Evolutionary conservation across 768 basidiomycete species (phyloP).

Genomic region (Kwoniella mangroviensis): DNA sequence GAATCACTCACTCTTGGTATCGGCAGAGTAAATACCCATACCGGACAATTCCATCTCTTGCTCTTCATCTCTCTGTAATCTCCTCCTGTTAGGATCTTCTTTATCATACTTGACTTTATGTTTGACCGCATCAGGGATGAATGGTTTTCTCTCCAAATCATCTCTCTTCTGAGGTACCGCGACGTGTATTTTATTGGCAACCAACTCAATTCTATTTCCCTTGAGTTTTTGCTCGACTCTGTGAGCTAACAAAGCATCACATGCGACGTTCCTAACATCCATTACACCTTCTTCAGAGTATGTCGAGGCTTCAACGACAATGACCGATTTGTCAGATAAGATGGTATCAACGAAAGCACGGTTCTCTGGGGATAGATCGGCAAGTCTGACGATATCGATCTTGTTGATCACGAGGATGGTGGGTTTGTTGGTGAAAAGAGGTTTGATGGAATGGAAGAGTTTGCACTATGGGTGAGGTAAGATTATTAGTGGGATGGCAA

Average conservation of each 20-base stretch:
- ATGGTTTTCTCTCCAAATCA: constrained; percentile 82
- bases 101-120: constrained; percentile 81
- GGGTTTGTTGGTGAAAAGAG: constrained; percentile 91
- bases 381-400: constrained; percentile 86
- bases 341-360: constrained; percentile 85
- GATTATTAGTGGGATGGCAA: too few species aligned
- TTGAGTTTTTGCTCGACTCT: constrained; percentile 93
- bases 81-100: constrained; percentile 75
- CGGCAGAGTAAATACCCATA: constrained; percentile 85
- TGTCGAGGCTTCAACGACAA: constrained; percentile 85
- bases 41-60: constrained; percentile 74
- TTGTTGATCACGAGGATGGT: constrained; percentile 96
- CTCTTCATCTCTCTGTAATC: constrained; percentile 80
- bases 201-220: constrained; percentile 86
- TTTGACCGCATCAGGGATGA: constrained; percentile 84
- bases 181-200: constrained; percentile 95
- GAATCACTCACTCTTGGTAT: constrained; percentile 74
- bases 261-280: constrained; percentile 92
- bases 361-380: constrained; percentile 77
- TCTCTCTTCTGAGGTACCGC: constrained; percentile 88
- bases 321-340: constrained; percentile 66
- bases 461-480: constrained; percentile 69
- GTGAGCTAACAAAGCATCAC: constrained; percentile 91
- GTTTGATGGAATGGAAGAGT: constrained; percentile 99
- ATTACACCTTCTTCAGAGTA: constrained; percentile 97